Base-by-base conservation (phyloP, 306 rosid genomes). In the Malus sieversii region DNA sequence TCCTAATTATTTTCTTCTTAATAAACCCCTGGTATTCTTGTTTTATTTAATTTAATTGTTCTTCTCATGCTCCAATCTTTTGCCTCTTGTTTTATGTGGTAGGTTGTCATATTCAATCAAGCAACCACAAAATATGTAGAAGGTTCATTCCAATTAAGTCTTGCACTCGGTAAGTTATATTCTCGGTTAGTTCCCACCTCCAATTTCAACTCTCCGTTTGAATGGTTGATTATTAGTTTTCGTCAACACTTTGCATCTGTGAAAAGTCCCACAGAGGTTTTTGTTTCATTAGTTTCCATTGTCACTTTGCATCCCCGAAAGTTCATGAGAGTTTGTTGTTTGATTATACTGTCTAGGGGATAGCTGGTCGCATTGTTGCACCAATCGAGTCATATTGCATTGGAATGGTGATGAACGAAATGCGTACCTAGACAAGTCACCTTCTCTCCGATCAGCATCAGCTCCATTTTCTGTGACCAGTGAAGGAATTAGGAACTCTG, bases 321-420 rank as follows among this genome's bases (percentile, higher is more conserved):
- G 59, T 27, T 25, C 55, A 45, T 13, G n/a, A 58, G 45, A 75
- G 40, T 78, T 72, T 68, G 68, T 70, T 84, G 65, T 77, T 84
- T 51, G 32, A 57, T 83, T 72, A 74, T 75, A 73, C 20, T 72
- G 72, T 80, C 67, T 68, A 94, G 97, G 98, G 40, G 97, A 92
- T 86, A 92, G 98, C 85, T 95, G 97, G 97, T 92, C 98, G 51
- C 96, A 95, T 85, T 90, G 90, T 10, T 89, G 97, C 87, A 95
- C 97, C 19, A 92, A 95, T 72, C 82, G 96, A 68, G 77, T 92
- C 83, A 92, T 92, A 81, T 88, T 92, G 57, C 90, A 85, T 80
- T 92, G 96, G 97, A 88, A 90, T 35, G 90, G 82, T 33, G 84
- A 90, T 46, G 97, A 92, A 46, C 67, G 96, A 33, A 80, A 78